phyloP scores from a whole-genome alignment of 768 basidiomycete species.

The Aureoboletus auriporus region DNA sequence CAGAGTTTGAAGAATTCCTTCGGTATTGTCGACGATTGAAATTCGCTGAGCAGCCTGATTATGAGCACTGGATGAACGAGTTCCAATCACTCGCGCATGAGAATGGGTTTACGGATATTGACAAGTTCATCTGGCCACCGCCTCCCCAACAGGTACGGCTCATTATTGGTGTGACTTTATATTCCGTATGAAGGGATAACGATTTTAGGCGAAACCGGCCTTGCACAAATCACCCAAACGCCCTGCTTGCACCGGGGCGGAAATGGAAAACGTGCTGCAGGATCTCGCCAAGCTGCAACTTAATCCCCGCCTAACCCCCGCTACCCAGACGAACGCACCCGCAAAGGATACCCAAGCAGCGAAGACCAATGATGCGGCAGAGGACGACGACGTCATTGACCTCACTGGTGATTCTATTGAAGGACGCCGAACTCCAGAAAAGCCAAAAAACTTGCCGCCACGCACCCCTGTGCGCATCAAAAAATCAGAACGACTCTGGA shows the following conservation, averaged over 20 bases:
- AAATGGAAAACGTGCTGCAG: constrained; percentile 54
- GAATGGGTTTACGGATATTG: constrained; percentile 52
- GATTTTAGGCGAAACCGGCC: constrained; percentile 30
- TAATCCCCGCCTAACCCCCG: constrained; percentile 46
- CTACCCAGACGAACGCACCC: constrained; percentile 44
- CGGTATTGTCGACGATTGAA: constrained; percentile 65
- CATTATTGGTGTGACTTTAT: not conserved
- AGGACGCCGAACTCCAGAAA: constrained; percentile 27
- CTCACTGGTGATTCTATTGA: constrained; percentile 37
- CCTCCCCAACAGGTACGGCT: constrained; percentile 34
- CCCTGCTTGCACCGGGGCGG: constrained; percentile 30
- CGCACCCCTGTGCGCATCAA: constrained; percentile 30
- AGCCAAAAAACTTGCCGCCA: constrained; percentile 19
- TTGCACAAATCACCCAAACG: constrained; percentile 12
- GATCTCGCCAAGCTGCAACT: constrained; percentile 59
- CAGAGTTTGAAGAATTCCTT: constrained; percentile 73
- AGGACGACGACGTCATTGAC: constrained; percentile 38
- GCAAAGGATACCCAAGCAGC: constrained; percentile 29
- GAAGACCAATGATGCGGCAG: constrained; percentile 22
- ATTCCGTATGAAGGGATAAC: constrained; percentile 1
- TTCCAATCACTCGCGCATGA: constrained; percentile 61
- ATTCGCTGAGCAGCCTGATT: constrained; percentile 69
- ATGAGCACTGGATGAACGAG: constrained; percentile 58
- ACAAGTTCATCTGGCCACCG: constrained; percentile 73
- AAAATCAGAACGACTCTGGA: constrained; percentile 47